phyloP scores from a whole-genome alignment of 768 basidiomycete genomes.

The Suillus tomentosus region DNA sequence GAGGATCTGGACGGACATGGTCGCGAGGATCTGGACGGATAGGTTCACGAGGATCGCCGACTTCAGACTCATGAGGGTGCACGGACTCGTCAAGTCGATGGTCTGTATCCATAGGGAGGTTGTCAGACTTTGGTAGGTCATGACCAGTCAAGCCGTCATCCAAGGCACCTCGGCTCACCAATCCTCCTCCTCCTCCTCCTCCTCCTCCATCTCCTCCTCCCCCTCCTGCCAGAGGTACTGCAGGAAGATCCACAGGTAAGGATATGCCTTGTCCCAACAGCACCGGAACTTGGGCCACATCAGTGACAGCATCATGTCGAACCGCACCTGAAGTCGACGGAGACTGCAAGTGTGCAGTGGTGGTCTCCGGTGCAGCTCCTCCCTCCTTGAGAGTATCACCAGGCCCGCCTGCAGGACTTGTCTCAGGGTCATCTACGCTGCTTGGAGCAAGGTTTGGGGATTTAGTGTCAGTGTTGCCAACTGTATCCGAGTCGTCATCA shows the following conservation, averaged over 20 bases:
- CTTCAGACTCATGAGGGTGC: not conserved
- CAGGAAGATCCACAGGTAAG: not conserved
- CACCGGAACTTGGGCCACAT: no score
- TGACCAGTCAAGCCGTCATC: not conserved
- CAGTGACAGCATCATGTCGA: no score
- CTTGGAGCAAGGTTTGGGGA: not conserved
- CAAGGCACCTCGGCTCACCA: not conserved
- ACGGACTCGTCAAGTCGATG: not conserved
- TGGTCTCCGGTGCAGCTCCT: no score
- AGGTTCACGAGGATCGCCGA: not conserved
- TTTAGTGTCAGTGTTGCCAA: not conserved
- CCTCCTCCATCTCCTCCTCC: not conserved
- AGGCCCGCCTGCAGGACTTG: not conserved
- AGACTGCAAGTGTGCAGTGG: not conserved
- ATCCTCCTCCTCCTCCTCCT: not conserved
- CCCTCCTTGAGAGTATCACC: not conserved
- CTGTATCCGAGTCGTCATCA: not conserved
- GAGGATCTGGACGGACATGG: no score
- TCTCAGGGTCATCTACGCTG: not conserved
- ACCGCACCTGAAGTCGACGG: no score
- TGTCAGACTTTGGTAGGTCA: not conserved
- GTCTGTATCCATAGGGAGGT: not conserved
- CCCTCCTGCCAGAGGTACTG: not conserved
- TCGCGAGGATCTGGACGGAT: no score
- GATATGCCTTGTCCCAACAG: no score